Base-by-base conservation (phyloP, 2,329 filamentous ascomycete genomes). In the Arachnopeziza araneosa region DNA sequence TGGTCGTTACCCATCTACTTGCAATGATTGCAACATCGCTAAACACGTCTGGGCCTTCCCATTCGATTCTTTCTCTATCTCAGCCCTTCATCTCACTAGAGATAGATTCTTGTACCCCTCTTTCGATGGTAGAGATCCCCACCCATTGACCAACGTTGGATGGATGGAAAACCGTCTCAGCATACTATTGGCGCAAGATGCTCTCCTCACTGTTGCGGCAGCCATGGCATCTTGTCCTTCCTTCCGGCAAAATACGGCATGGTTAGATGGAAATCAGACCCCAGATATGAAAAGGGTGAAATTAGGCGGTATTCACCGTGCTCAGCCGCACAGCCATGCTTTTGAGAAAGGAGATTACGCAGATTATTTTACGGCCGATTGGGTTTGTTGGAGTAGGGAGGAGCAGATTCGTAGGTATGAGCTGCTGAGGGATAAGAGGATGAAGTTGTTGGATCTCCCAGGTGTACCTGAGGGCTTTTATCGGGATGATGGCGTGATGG, bases 291-390 rank as follows among this genome's bases (percentile, higher is more conserved):
- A 71, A 51, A 68, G 75, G n/a, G 64, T 75, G 51, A 75, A 73
- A 55, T 69, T 77, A 1, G 76, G 75, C 22, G 75, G 77, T 10
- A 76, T 78, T 60, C 74, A 78, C 59, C 72, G 76, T 24, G 76
- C 76, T 0, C 76, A 78, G 30, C 74, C 73, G 0, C 75, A 71
- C 60, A 76, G 74, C 54, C 75, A 77, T 61, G 67, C 71, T 59
- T 77, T 72, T 57, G 75, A 76, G 32, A 66, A 68, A 36, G 71
- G 68, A n/a, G 56, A 52, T 2, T 66, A 64, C 54, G 58, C 62
- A n/a, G 54, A 62, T 32, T 68, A 58, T 56, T 68, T 69, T 48
- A 56, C 63, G 21, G 66, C 68, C 2, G 32, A 57, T 14, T 69
- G 67, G 67, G 66, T 57, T 19, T 55, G 57, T 49, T 50, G 61